Base-by-base conservation (phyloP, 768 basidiomycete genomes). In the Boletus sp. region DNA sequence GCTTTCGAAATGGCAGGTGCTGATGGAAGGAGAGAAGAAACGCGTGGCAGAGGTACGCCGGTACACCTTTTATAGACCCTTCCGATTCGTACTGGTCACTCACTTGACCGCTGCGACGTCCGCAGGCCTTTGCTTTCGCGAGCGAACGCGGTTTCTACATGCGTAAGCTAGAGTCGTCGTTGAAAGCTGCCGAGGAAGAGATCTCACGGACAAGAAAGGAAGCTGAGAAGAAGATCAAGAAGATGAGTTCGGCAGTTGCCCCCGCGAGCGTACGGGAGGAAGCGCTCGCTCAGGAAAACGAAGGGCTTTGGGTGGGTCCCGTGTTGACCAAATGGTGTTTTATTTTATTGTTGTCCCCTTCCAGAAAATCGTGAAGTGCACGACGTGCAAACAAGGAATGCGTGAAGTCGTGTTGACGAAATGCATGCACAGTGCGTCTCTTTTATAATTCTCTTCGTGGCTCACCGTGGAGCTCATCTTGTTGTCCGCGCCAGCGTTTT, bases 361-460 rank as follows among this genome's bases (percentile, higher is more conserved):
- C 6, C 27, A 95, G 94, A 80, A 79, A 68, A 75, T 97, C 38
- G 79, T 98, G 32, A 85, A 90, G 66, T 98, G 96, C 68, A 90
- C 90, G 13, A 93, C 89, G 6, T 98, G 96, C 74, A 82, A 83
- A 50, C 77, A 79, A 53, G 79, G 83, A 55, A 85, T 93, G 73
- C 86, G 93, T 19, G 82, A 83, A 45, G 87, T 87, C 5, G 82
- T 93, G 37, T 80, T 96, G 56, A 87, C 84, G 33, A 93, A 92
- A 68, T 96, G 93, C 76, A 85, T 89, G 82, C 94, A 96, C 68
- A 90, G 93, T 94, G 67, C 59, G 91, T 83, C 21, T 10, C 8
- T 39, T 15, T 32, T 23, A 44, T 3, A 23, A 46, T 19, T 17
- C 11, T 23, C 8, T 30, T 29, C 5, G 10, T 2, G 17, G n/a